These are phyloP conservation scores for Akebia trifoliata DNA, from an alignment of 164 flowering plant species.

Conservation along the genomic window DNA sequence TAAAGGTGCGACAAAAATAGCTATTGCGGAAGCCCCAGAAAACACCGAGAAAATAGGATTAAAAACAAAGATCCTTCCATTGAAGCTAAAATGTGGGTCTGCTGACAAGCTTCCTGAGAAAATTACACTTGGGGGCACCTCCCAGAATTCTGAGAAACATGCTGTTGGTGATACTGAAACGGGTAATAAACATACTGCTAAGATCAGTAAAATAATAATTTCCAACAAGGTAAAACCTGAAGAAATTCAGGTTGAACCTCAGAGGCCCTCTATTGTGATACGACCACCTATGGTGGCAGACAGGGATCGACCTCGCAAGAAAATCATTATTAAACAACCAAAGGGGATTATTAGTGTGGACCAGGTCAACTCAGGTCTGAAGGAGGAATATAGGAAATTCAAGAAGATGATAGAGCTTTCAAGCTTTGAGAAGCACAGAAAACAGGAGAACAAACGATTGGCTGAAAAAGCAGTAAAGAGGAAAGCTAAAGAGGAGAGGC, in stretches of 20 bases:
- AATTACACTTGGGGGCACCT: slow-evolving; percentile 22
- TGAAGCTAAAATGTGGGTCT: slow-evolving; percentile 72
- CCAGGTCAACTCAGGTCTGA: slow-evolving; percentile 33
- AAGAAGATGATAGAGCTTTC: slow-evolving; percentile 68
- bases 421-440: slow-evolving; percentile 37
- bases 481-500: slow-evolving; percentile 40
- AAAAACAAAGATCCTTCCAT: slow-evolving; percentile 42
- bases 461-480: slow-evolving; percentile 32
- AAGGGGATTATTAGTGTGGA: slow-evolving; percentile 53
- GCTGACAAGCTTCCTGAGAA: slow-evolving; percentile 48
- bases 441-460: slow-evolving; percentile 31
- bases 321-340: slow-evolving; percentile 67
- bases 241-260: slow-evolving; percentile 45
- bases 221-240: slow-evolving; percentile 59
- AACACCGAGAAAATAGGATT: slow-evolving; percentile 37
- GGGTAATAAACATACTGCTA: slow-evolving; percentile 36
- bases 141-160: slow-evolving; percentile 40
- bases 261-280: slow-evolving; percentile 47
- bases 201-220: slow-evolving; percentile 63
- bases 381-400: slow-evolving; percentile 45
- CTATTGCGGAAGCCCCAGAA: slow-evolving; percentile 52
- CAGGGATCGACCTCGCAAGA: slow-evolving; percentile 54
- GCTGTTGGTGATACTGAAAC: slow-evolving; percentile 37
- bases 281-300: slow-evolving; percentile 52
- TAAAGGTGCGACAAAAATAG: slow-evolving; percentile 46